phyloP scores from a whole-genome alignment of 2,329 filamentous ascomycete genomes.

The Diaporthe ilicicola region DNA sequence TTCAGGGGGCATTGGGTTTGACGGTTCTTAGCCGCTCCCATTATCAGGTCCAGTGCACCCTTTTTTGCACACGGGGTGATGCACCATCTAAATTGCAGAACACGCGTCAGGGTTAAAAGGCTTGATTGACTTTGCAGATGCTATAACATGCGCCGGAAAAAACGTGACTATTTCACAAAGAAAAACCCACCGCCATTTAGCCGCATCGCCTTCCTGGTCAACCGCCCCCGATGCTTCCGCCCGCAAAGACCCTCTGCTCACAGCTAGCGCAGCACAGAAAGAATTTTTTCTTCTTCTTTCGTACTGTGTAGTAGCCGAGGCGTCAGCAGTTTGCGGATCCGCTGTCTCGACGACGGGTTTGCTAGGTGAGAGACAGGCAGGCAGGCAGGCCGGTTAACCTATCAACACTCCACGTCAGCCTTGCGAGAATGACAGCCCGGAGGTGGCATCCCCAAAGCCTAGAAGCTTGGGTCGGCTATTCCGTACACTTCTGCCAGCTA shows the following conservation, averaged over 20 bases:
- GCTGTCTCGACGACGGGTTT: too few relatives aligned
- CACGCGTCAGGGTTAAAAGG: not conserved
- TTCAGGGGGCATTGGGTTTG: not conserved
- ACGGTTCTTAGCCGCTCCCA: not conserved
- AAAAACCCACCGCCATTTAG: not conserved
- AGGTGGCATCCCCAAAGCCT: not conserved
- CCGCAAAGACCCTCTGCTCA: not conserved
- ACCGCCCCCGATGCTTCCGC: not conserved
- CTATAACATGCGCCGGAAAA: slow-evolving; percentile 15
- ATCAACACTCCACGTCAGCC: not conserved
- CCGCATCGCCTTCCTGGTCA: not conserved
- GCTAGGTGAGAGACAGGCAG: not conserved
- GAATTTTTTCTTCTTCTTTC: too few relatives aligned
- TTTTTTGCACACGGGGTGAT: not conserved
- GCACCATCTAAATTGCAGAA: not conserved
- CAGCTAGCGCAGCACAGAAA: not conserved
- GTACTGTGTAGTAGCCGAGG: too few relatives aligned
- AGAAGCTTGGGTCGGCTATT: slow-evolving; percentile 2
- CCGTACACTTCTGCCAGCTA: slow-evolving; percentile 40
- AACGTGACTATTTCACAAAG: not conserved
- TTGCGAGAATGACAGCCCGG: not conserved
- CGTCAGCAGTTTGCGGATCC: not conserved
- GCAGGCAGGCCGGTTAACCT: slow-evolving; percentile 2
- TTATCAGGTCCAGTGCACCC: not conserved
- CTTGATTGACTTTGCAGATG: slow-evolving; percentile 24